Percentiles rank a stretch among this genome's conserved stretches.
Conservation (phyloP, 2,329 filamentous ascomycete genomes). For the Pseudogymnoascus sp. region DNA sequence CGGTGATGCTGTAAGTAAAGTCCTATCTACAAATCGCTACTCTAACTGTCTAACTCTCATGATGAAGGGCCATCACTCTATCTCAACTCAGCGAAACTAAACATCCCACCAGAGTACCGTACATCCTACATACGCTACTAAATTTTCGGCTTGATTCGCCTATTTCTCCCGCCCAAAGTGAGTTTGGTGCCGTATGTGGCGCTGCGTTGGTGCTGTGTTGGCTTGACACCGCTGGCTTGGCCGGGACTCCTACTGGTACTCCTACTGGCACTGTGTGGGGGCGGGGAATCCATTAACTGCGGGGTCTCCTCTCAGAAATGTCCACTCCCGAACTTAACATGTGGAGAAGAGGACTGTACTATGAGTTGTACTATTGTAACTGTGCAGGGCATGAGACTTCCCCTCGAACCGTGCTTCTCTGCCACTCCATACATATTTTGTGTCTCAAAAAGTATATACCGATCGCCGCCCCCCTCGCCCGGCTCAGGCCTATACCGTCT, state of each 20-base stretch:
- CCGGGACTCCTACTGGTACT: background rate
- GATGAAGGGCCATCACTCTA: background rate
- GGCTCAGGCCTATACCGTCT: background rate
- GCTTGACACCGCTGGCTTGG: background rate
- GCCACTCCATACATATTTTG: background rate
- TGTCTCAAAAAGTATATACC: background rate
- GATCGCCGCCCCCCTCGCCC: background rate
- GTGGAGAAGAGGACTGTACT: background rate
- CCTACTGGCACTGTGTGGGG: background rate
- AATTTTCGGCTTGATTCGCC: background rate
- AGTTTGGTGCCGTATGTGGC: background rate
- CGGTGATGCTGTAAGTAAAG: no score
- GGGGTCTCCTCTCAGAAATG: background rate
- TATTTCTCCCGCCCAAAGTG: background rate
- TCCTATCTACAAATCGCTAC: background rate
- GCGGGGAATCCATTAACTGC: background rate
- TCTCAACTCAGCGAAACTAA: background rate
- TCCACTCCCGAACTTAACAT: background rate
- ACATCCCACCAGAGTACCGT: background rate
- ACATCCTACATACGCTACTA: background rate
- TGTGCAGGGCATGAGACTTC: background rate
- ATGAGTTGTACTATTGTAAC: background rate
- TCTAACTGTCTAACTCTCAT: background rate
- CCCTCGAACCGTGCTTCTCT: background rate
- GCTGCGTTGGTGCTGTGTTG: background rate